A percentile compares a stretch with the other conserved stretches of the same genome.
These are phyloP conservation scores for Aspergillus fumigatiaffinis DNA, from an alignment of 2,329 filamentous ascomycete genomes.

Conservation along the genomic window DNA sequence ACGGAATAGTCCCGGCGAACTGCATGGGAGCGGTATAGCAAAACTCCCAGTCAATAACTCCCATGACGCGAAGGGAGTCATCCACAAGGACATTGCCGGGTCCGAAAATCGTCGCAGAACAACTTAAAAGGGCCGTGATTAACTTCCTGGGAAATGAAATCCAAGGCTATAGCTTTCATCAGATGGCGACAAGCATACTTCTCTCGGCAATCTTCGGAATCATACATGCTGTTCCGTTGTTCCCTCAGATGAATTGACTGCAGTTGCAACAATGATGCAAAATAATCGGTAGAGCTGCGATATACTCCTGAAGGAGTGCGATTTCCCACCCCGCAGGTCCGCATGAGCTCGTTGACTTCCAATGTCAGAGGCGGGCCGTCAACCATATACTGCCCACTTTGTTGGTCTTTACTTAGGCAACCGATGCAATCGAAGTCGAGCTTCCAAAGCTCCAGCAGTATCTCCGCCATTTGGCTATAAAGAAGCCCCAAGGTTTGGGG, in stretches of 20 bases:
- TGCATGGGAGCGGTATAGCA: constrained; percentile 18
- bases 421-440: constrained; percentile 6
- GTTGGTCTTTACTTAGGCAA: neutral
- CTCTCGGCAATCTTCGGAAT: constrained; percentile 3
- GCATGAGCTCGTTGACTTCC: constrained; percentile 4
- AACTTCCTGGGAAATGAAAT: neutral
- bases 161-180: constrained; percentile 1
- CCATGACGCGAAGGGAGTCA: constrained; percentile 14
- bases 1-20: constrained; percentile 16
- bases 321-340: constrained; percentile 2
- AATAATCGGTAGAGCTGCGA: constrained; percentile 4
- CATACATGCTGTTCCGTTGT: constrained; percentile 6
- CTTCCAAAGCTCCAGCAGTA: constrained; percentile 4
- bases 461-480: constrained; percentile 6
- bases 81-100: constrained; percentile 25
- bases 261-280: constrained; percentile 1
- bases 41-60: constrained; percentile 29
- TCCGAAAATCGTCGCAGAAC: constrained; percentile 26
- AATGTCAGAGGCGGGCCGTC: neutral
- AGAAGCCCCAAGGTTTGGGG: neutral
- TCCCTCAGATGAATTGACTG: neutral
- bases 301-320: neutral
- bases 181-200: constrained; percentile 7
- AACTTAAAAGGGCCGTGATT: constrained; percentile 18
- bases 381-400: neutral